Evolutionary conservation across 257 asterid genomes (phyloP).

Genomic region (Gynochthodes officinalis): DNA sequence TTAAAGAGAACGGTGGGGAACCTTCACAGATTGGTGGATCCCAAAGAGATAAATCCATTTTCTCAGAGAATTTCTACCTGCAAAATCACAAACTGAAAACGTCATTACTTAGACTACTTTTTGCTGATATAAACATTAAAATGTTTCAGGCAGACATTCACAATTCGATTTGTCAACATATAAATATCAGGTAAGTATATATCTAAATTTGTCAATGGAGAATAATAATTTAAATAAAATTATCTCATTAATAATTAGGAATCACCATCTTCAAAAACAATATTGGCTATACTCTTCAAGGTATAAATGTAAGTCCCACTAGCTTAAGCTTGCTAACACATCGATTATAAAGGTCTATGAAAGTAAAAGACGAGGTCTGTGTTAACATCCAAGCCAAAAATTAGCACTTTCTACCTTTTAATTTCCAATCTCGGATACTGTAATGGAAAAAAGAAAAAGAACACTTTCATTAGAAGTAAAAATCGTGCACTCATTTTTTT

Average conservation of each 20-base stretch:
- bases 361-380: not conserved
- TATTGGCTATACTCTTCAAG: not conserved
- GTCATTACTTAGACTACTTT: not conserved
- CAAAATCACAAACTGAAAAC: conserved; percentile 9
- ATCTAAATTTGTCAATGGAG: not conserved
- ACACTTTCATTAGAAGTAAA: not conserved
- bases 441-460: not conserved
- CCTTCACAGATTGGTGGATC: conserved; percentile 34
- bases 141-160: not conserved
- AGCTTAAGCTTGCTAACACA: not conserved
- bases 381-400: not conserved
- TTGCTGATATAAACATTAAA: not conserved
- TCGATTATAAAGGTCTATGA: not conserved
- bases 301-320: not conserved
- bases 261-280: not conserved
- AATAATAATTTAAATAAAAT: not conserved
- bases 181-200: not conserved
- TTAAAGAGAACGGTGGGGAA: conserved; percentile 13
- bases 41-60: conserved; percentile 52
- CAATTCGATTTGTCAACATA: not conserved
- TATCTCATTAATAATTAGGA: not conserved
- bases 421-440: not conserved
- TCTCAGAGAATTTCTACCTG: conserved; percentile 22
- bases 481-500: not conserved
- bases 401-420: not conserved